phyloP scores from a whole-genome alignment of 2,329 filamentous ascomycete species.

The Fusarium caatingaense region DNA sequence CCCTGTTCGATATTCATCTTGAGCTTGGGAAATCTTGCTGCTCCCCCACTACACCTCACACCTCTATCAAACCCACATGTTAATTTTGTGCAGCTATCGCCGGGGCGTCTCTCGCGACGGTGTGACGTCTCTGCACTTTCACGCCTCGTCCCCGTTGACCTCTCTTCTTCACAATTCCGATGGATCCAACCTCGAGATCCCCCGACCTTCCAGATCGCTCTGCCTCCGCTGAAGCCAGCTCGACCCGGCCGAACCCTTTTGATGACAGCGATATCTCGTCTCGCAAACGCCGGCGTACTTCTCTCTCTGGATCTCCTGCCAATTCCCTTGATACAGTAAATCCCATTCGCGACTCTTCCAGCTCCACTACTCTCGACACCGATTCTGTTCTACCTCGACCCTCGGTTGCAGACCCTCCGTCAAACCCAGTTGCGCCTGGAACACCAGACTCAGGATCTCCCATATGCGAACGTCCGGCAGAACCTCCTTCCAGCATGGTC shows the following conservation, averaged over 20 bases:
- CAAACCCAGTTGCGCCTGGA: constrained; percentile 57
- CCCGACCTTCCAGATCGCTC: constrained; percentile 67
- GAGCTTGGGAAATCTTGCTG: constrained; percentile 33
- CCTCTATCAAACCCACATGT: constrained; percentile 62
- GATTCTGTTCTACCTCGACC: constrained; percentile 45
- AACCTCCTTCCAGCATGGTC: constrained; percentile 65
- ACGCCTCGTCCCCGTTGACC: constrained; percentile 54
- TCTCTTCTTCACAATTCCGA: constrained; percentile 58
- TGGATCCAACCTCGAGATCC: constrained; percentile 64
- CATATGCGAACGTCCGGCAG: constrained; percentile 48
- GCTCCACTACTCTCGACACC: constrained; percentile 49
- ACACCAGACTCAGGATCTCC: constrained; percentile 55
- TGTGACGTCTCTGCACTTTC: constrained; percentile 61
- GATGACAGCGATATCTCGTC: constrained; percentile 67
- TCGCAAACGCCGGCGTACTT: constrained; percentile 72
- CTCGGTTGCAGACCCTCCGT: constrained; percentile 49
- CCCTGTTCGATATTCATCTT: constrained; percentile 17
- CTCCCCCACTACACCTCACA: constrained; percentile 36
- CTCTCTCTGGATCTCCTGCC: constrained; percentile 65
- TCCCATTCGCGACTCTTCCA: constrained; percentile 49
- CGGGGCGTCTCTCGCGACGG: constrained; percentile 66
- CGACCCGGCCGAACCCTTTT: constrained; percentile 73
- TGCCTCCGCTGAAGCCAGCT: constrained; percentile 71
- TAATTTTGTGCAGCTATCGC: constrained; percentile 65
- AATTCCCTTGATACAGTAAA: constrained; percentile 60